Base-by-base conservation (phyloP, 2,329 filamentous ascomycete species). In the Hortaea werneckii region DNA sequence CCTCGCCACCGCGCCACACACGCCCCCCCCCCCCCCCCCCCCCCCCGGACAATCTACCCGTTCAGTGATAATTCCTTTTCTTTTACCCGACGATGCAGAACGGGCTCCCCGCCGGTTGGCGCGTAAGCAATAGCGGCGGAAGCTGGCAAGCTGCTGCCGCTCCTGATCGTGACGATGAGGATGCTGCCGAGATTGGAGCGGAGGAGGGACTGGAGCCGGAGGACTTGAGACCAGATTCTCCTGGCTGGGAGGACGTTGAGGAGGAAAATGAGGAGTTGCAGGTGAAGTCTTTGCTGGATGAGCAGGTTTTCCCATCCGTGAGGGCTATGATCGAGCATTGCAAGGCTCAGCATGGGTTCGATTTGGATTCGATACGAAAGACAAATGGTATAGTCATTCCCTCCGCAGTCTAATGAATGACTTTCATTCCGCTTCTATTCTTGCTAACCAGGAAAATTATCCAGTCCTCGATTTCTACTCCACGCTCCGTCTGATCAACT, bases 401-500 rank as follows among this genome's bases (percentile, higher is more conserved):
- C n/a, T n/a, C 32, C 46, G 43, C 37, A 30, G 39, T 20, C 9
- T 20, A 29, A 34, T 26, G 5, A 26, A 27, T 42, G 5, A 41
- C 20, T 20, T 4, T 4, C 20, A 20, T 20, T 4, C 20, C 20
- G 20, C 20, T 20, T 20, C 20, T 20, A 20, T 20, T 20, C 4
- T 20, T 20, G 20, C 20, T 20, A 20, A 20, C 20, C 20, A 20
- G 20, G 20, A 20, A 20, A 20, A 20, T 20, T 20, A 11, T 29
- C 11, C 35, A 70, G 69, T 55, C 34, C 60, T 71, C 48, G 69
- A 72, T 46, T 72, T 72, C 51, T 68, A 67, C 46, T 55, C 52
- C n/a, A 63, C 59, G 26, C 64, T 72, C 46, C 70, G 68, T 49
- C 58, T 72, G 9, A 60, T 76, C 50, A 77, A 77, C 54, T 76